Conservation (phyloP, 1,284 basidiomycete species). For the Cryptococcus amylolentus region DNA sequence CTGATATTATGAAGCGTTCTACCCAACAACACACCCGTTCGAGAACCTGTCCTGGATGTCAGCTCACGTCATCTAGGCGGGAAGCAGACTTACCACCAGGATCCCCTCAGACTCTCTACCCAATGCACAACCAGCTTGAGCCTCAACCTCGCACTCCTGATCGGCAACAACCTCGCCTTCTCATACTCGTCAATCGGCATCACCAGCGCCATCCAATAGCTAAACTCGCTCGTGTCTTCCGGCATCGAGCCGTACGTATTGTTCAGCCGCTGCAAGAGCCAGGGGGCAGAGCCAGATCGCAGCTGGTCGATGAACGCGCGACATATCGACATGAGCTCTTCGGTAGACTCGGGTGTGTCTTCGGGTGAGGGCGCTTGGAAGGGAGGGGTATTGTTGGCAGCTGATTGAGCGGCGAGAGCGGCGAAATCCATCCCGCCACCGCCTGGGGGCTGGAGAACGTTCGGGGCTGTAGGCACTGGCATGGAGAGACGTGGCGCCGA, state of each 20-base stretch:
- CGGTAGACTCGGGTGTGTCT: slow-evolving; percentile 55
- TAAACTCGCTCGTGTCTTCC: slow-evolving; percentile 61
- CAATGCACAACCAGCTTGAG: slow-evolving; percentile 83
- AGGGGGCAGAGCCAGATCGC: slow-evolving; percentile 77
- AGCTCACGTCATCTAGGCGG: background rate
- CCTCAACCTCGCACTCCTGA: slow-evolving; percentile 72
- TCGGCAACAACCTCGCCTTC: slow-evolving; percentile 88
- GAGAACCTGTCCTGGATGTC: background rate
- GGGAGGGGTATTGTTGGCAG: background rate
- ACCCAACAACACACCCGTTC: background rate
- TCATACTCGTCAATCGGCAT: slow-evolving; percentile 94
- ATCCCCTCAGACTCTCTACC: slow-evolving; percentile 74
- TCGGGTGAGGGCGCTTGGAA: slow-evolving; percentile 4
- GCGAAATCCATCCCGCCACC: slow-evolving; percentile 9
- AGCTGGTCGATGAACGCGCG: slow-evolving; percentile 74
- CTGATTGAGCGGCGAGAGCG: slow-evolving; percentile 10
- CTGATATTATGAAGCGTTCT: background rate
- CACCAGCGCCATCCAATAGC: slow-evolving; percentile 83
- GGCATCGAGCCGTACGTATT: slow-evolving; percentile 69
- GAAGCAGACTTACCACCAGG: slow-evolving; percentile 57
- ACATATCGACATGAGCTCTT: slow-evolving; percentile 71
- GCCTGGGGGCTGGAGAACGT: background rate
- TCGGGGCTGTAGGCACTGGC: background rate
- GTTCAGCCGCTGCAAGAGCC: slow-evolving; percentile 82
- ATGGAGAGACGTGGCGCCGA: background rate